Conservation (phyloP, 2,329 filamentous ascomycete genomes). For the Domatiomyces globalis region DNA sequence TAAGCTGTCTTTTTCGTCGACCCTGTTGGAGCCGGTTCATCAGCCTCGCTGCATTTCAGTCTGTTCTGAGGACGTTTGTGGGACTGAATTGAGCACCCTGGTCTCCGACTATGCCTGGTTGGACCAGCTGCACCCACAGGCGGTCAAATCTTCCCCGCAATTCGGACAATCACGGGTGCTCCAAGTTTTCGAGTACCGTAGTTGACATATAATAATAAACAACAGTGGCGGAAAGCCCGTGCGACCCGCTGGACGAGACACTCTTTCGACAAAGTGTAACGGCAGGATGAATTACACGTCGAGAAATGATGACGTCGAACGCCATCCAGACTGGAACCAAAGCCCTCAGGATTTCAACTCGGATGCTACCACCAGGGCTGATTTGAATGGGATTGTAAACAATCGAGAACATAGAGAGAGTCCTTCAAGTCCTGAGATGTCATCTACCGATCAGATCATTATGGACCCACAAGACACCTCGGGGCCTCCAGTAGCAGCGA, state of each 20-base stretch:
- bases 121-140: too few relatives aligned
- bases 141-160: too few relatives aligned
- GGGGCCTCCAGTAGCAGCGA: slow-evolving; percentile 1
- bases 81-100: too few relatives aligned
- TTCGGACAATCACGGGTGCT: too few relatives aligned
- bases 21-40: too few relatives aligned
- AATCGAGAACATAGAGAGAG: slow-evolving; percentile 36
- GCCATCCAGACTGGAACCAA: slow-evolving; percentile 46
- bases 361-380: slow-evolving; percentile 48
- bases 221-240: not conserved
- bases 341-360: slow-evolving; percentile 43
- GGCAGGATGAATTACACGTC: slow-evolving; percentile 51
- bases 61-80: too few relatives aligned
- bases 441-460: slow-evolving; percentile 4
- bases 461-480: slow-evolving; percentile 1
- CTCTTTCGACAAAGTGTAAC: not conserved
- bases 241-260: not conserved
- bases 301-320: slow-evolving; percentile 41
- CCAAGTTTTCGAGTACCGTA: too few relatives aligned
- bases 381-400: slow-evolving; percentile 48
- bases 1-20: too few relatives aligned
- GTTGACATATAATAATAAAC: not conserved
- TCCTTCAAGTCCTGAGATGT: slow-evolving; percentile 16
- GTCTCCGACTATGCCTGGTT: too few relatives aligned
- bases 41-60: too few relatives aligned